Evolutionary conservation across 2,329 filamentous ascomycete genomes (phyloP).

Genomic region (Ilyonectria sp.): DNA sequence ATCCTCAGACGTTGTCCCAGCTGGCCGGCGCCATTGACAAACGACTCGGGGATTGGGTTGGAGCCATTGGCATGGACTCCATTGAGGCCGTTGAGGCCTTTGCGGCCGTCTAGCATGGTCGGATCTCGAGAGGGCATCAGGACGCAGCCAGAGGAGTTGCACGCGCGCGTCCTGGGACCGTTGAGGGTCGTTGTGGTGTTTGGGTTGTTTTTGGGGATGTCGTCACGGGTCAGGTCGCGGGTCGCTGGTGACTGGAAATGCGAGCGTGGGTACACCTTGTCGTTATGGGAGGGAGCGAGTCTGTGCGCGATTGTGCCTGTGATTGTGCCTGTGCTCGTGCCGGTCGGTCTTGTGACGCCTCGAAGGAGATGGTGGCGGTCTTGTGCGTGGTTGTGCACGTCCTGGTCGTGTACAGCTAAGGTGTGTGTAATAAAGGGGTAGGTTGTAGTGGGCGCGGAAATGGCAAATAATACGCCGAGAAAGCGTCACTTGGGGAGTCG

Average conservation of each 20-base stretch:
- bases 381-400: conserved; percentile 6
- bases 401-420: not conserved
- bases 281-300: conserved; percentile 17
- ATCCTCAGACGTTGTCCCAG: conserved; percentile 56
- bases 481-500: conserved; percentile 5
- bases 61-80: conserved; percentile 38
- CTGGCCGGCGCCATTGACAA: conserved; percentile 55
- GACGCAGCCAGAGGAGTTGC: conserved; percentile 24
- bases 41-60: conserved; percentile 47
- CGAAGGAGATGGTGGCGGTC: conserved; percentile 1
- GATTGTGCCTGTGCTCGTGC: conserved; percentile 9
- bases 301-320: conserved; percentile 27
- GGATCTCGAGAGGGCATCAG: conserved; percentile 42
- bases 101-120: conserved; percentile 45
- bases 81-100: conserved; percentile 38
- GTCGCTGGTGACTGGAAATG: conserved; percentile 21
- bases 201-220: conserved; percentile 19
- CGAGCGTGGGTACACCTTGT: conserved; percentile 37
- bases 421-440: conserved; percentile 7
- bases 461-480: conserved; percentile 6
- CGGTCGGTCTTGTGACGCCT: conserved; percentile 18
- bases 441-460: conserved; percentile 14
- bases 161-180: conserved; percentile 29
- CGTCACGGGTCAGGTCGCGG: conserved; percentile 21
- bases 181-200: conserved; percentile 9